Conservation (phyloP, 768 basidiomycete genomes). For the Arthromyces matolae region DNA sequence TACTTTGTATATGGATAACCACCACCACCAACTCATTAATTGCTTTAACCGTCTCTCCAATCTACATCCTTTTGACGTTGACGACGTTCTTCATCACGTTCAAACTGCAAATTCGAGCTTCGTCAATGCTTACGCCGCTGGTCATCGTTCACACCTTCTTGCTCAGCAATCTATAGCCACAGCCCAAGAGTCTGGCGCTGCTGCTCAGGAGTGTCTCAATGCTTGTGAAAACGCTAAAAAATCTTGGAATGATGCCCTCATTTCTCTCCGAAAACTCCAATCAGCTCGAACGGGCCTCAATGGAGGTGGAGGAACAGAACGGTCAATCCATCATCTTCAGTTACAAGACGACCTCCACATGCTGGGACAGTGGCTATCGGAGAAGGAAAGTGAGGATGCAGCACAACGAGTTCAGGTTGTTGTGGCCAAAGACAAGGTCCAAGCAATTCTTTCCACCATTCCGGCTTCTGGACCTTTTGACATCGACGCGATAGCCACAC, state of each 20-base stretch:
- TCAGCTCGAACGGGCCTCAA: conserved; percentile 1
- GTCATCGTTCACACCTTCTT: conserved; percentile 24
- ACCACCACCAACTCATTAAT: background rate
- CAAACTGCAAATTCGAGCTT: conserved; percentile 24
- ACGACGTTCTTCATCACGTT: conserved; percentile 17
- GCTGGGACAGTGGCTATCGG: conserved; percentile 15
- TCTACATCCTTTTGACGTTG: conserved; percentile 15
- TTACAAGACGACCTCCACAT: conserved; percentile 17
- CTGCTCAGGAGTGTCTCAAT: conserved; percentile 24
- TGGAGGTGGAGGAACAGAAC: background rate
- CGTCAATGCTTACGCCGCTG: conserved; percentile 19
- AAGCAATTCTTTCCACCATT: no score
- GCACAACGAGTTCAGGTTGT: conserved; percentile 15
- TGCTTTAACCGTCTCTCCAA: conserved; percentile 17
- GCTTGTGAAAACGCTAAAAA: conserved; percentile 22
- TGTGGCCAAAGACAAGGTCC: conserved; percentile 4
- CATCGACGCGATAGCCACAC: no score
- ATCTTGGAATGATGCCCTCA: conserved; percentile 21
- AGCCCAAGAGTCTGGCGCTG: conserved; percentile 25
- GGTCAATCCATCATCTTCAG: conserved; percentile 8
- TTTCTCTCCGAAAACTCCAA: conserved; percentile 17
- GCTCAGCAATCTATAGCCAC: conserved; percentile 28
- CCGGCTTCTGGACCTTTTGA: no score
- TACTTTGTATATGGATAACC: no score
- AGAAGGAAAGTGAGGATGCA: conserved; percentile 17